Conservation (phyloP, 2,329 filamentous ascomycete species). For the Colletotrichum tabaci region DNA sequence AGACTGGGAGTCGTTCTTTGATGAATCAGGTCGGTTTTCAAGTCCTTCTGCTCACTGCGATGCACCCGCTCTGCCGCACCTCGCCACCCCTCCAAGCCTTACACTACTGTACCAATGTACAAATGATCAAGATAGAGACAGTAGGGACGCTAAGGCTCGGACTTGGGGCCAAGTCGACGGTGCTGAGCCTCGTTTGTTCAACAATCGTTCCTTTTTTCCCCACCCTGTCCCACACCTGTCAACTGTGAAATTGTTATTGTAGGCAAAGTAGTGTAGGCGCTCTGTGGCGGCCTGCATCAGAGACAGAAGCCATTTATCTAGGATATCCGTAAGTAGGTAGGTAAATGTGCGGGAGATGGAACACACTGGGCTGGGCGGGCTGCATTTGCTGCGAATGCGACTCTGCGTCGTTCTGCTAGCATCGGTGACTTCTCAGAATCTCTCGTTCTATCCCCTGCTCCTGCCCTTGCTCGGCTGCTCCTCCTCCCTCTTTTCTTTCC, state of each 20-base stretch:
- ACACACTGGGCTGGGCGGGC: slow-evolving; percentile 20
- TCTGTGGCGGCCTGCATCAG: slow-evolving; percentile 23
- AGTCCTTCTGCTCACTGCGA: slow-evolving; percentile 14
- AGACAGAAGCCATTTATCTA: not conserved
- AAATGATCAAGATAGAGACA: not conserved
- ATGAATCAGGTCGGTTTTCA: not conserved
- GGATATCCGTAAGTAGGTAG: not conserved
- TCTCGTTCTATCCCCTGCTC: slow-evolving; percentile 10
- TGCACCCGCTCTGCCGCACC: slow-evolving; percentile 16
- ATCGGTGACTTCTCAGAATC: slow-evolving; percentile 32
- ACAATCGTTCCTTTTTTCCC: slow-evolving; percentile 17
- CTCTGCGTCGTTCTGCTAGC: slow-evolving; percentile 13
- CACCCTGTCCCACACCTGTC: slow-evolving; percentile 33
- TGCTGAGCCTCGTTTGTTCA: slow-evolving; percentile 34
- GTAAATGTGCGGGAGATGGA: slow-evolving; percentile 9
- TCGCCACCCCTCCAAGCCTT: slow-evolving; percentile 24
- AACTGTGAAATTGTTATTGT: slow-evolving; percentile 13
- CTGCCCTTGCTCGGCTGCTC: not conserved
- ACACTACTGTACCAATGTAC: not conserved
- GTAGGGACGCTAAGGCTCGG: not conserved
- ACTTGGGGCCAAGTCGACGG: slow-evolving; percentile 13
- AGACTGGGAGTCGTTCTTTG: not conserved
- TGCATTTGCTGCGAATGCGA: slow-evolving; percentile 28
- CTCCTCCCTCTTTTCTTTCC: not conserved
- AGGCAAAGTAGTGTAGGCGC: slow-evolving; percentile 25